These are phyloP conservation scores for Diaporthe sp. DNA, from an alignment of 2,329 filamentous ascomycete genomes.

Conservation along the genomic window DNA sequence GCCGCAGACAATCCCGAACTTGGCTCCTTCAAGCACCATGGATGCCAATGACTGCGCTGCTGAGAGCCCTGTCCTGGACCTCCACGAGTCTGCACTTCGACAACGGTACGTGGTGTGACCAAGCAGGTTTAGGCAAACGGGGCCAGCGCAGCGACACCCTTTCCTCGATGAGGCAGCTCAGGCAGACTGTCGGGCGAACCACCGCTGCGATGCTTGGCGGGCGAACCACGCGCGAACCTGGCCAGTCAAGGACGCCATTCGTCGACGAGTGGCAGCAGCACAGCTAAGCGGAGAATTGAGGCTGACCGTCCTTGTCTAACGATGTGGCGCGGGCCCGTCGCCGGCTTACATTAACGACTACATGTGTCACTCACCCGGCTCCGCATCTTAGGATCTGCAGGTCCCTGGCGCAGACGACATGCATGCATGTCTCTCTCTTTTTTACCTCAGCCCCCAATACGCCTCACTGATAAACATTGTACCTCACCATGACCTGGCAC, in stretches of 20 bases:
- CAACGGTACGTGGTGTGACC: not conserved
- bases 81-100: not conserved
- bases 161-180: slow-evolving; percentile 17
- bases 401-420: slow-evolving; percentile 30
- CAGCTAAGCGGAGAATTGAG: slow-evolving; percentile 20
- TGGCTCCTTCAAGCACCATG: not conserved
- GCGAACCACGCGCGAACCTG: slow-evolving; percentile 20
- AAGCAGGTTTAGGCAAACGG: slow-evolving; percentile 28
- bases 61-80: not conserved
- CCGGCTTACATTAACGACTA: not conserved
- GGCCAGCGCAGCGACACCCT: slow-evolving; percentile 13
- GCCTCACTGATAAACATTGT: slow-evolving; percentile 1
- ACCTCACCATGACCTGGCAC: not conserved
- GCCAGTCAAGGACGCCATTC: not conserved
- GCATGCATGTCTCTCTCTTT: slow-evolving; percentile 8
- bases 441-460: slow-evolving; percentile 27
- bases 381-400: slow-evolving; percentile 26
- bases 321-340: not conserved
- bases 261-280: not conserved
- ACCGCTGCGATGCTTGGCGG: slow-evolving; percentile 19
- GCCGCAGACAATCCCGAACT: not conserved
- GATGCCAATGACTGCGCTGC: not conserved
- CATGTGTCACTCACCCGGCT: slow-evolving; percentile 12
- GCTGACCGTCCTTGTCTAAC: slow-evolving; percentile 14
- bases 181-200: slow-evolving; percentile 32